These are phyloP conservation scores for Globisporangium spiculum DNA, from an alignment of 352 stramenopile genomes.

Conservation along the genomic window DNA sequence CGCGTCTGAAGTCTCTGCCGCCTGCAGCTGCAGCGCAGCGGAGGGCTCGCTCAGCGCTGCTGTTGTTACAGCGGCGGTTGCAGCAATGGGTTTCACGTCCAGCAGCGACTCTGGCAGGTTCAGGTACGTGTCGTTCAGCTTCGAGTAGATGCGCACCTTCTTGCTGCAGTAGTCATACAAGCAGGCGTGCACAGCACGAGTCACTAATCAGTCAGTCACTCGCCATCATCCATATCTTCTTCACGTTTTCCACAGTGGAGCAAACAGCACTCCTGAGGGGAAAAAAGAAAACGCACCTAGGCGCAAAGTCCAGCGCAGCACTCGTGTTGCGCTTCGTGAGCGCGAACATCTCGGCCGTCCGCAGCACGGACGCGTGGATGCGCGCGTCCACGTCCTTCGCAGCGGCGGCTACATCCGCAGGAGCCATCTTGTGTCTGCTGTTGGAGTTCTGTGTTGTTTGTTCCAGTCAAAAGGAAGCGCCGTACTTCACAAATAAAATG, in stretches of 20 bases:
- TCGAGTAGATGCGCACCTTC: constrained; percentile 66
- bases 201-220: neutral
- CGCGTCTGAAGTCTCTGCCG: constrained; percentile 5
- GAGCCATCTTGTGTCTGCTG: neutral
- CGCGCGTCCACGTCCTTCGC: constrained; percentile 28
- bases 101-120: constrained; percentile 57
- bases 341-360: constrained; percentile 67
- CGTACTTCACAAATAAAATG: neutral
- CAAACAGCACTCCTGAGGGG: no score
- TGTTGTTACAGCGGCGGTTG: neutral
- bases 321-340: constrained; percentile 55
- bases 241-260: no score
- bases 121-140: constrained; percentile 57
- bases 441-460: neutral
- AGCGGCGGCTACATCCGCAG: neutral
- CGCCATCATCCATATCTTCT: constrained; percentile 6
- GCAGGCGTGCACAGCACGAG: neutral
- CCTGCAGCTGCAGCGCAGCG: constrained; percentile 2
- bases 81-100: constrained; percentile 19
- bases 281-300: constrained; percentile 32
- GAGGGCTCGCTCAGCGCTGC: constrained; percentile 11
- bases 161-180: constrained; percentile 39
- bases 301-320: constrained; percentile 48
- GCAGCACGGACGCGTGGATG: constrained; percentile 64
- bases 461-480: neutral